These are phyloP conservation scores for Acanthamoeba lenticulata DNA, from an alignment of 208 protist genomes.

Conservation along the genomic window DNA sequence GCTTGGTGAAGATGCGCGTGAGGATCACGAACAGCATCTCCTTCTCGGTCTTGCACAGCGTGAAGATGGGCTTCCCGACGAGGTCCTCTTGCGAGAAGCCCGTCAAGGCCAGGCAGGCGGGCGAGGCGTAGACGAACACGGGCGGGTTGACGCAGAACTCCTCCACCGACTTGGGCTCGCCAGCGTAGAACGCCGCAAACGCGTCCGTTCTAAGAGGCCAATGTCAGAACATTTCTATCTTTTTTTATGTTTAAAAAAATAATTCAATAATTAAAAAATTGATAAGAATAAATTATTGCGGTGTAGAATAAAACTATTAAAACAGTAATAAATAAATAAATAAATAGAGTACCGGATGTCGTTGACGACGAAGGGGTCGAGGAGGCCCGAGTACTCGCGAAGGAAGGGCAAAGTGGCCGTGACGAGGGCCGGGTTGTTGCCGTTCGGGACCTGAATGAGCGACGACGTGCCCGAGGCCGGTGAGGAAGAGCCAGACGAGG, in stretches of 20 bases:
- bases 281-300: no score
- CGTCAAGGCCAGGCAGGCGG: not conserved
- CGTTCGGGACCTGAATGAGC: not conserved
- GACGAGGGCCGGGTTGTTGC: no score
- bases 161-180: constrained; percentile 10
- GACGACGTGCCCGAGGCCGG: not conserved
- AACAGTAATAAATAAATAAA: not conserved
- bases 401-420: constrained; percentile 12
- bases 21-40: constrained; percentile 36
- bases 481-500: not conserved
- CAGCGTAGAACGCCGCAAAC: constrained; percentile 1
- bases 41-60: constrained; percentile 34
- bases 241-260: no score
- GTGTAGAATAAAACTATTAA: no score
- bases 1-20: constrained; percentile 50
- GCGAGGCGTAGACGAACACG: constrained; percentile 5
- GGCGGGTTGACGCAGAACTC: constrained; percentile 5
- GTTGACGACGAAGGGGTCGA: not conserved
- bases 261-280: no score
- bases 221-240: no score
- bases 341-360: not conserved
- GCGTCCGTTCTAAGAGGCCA: not conserved
- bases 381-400: not conserved
- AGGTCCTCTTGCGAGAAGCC: constrained; percentile 1
- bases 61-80: constrained; percentile 15